These are phyloP conservation scores for Wickerhamiella lipophila DNA, from an alignment of 805 yeast genomes.

Conservation along the genomic window DNA sequence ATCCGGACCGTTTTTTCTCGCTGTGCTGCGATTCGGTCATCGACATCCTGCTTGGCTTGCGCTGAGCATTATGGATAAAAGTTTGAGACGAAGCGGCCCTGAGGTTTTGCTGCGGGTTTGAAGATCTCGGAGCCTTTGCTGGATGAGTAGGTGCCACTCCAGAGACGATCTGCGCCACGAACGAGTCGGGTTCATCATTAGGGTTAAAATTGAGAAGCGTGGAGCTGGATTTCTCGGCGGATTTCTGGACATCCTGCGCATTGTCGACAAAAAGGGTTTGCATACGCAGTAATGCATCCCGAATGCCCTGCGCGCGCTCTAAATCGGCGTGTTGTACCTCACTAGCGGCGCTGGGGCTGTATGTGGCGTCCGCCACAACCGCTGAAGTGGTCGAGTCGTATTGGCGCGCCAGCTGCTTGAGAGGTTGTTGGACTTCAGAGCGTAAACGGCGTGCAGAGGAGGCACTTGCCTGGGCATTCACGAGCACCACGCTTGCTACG, in stretches of 20 bases:
- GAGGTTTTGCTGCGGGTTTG: neutral
- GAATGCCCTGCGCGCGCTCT: constrained; percentile 46
- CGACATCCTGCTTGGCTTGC: constrained; percentile 16
- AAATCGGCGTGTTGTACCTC: constrained; percentile 35
- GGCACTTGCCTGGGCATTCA: constrained; percentile 25
- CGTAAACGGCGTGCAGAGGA: constrained; percentile 30
- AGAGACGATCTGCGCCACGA: constrained; percentile 31
- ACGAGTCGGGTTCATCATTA: constrained; percentile 44
- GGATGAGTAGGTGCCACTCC: constrained; percentile 19
- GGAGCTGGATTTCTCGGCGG: constrained; percentile 53
- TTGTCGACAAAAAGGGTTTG: constrained; percentile 49
- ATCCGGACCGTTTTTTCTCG: constrained; percentile 13
- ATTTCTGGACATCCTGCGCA: constrained; percentile 33
- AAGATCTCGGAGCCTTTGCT: neutral
- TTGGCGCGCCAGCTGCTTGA: constrained; percentile 35
- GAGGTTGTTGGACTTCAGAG: constrained; percentile 29
- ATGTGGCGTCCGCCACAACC: constrained; percentile 1
- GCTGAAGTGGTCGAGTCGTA: constrained; percentile 14
- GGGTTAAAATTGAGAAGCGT: constrained; percentile 54
- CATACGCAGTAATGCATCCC: constrained; percentile 53
- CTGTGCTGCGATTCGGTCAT: constrained; percentile 12
- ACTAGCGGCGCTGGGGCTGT: constrained; percentile 33
- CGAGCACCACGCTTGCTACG: constrained; percentile 21
- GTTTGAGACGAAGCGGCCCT: constrained; percentile 5
- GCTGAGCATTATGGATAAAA: constrained; percentile 9